These are phyloP conservation scores for Cutaneotrichosporon curvatum DNA, from an alignment of 1,284 basidiomycete species.

Conservation along the genomic window DNA sequence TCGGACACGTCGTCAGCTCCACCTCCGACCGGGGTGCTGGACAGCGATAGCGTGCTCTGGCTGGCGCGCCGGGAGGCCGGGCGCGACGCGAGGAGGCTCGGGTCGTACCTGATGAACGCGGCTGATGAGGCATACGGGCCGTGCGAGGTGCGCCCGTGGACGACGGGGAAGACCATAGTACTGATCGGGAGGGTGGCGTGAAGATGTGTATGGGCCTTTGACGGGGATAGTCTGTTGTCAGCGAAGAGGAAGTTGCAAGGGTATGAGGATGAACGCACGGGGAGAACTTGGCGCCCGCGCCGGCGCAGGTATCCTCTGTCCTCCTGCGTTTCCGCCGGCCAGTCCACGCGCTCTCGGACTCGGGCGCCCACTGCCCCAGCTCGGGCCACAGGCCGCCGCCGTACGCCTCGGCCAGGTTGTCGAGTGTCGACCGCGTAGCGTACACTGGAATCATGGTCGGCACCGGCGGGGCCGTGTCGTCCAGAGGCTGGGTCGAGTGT, in stretches of 20 bases:
- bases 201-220: conserved; percentile 18
- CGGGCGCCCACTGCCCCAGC: conserved; percentile 35
- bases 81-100: conserved; percentile 8
- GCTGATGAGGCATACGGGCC: conserved; percentile 41
- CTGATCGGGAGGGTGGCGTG: conserved; percentile 34
- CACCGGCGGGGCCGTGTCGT: conserved; percentile 2
- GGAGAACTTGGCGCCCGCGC: conserved; percentile 25
- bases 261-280: no score
- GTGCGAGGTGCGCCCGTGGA: conserved; percentile 39
- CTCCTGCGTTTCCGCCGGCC: conserved; percentile 8
- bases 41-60: neutral
- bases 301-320: conserved; percentile 12
- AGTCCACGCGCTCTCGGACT: conserved; percentile 6
- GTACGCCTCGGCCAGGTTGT: conserved; percentile 35
- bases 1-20: conserved; percentile 1
- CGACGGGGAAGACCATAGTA: conserved; percentile 33
- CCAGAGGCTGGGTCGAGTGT: neutral
- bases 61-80: conserved; percentile 5
- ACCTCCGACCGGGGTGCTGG: no score
- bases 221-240: conserved; percentile 1
- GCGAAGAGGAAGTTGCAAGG: neutral
- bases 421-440: conserved; percentile 31
- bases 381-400: conserved; percentile 44
- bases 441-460: conserved; percentile 32
- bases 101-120: conserved; percentile 40